A percentile compares a stretch with the other conserved stretches of the same genome.
These are phyloP conservation scores for Exidia glandulosa DNA, from an alignment of 768 basidiomycete species.

Conservation along the genomic window DNA sequence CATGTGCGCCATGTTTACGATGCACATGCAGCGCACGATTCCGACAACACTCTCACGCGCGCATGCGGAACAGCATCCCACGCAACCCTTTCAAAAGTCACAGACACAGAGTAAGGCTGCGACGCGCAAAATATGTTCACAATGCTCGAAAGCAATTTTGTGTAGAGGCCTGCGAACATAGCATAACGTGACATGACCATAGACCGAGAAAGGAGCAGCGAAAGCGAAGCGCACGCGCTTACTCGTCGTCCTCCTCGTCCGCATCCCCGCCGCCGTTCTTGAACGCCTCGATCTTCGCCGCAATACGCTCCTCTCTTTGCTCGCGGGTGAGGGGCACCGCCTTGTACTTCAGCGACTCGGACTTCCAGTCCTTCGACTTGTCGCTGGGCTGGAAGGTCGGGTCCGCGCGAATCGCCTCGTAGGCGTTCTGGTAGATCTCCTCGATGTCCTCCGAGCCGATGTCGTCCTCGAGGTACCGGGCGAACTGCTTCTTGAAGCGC, in stretches of 20 bases:
- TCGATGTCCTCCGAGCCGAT: slow-evolving; percentile 95
- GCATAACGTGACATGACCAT: slow-evolving; percentile 2
- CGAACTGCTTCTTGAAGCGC: slow-evolving; percentile 96
- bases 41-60: too few relatives aligned
- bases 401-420: slow-evolving; percentile 93
- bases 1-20: too few relatives aligned
- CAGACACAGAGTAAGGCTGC: too few relatives aligned
- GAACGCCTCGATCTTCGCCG: slow-evolving; percentile 85
- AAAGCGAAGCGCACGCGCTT: slow-evolving; percentile 16
- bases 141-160: neutral
- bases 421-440: slow-evolving; percentile 87
- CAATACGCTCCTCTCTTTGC: slow-evolving; percentile 71
- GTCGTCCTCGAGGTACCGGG: slow-evolving; percentile 90
- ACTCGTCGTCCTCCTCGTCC: slow-evolving; percentile 34
- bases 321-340: slow-evolving; percentile 57
- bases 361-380: slow-evolving; percentile 86
- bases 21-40: too few relatives aligned
- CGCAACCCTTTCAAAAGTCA: too few relatives aligned
- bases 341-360: slow-evolving; percentile 67
- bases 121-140: neutral
- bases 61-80: too few relatives aligned
- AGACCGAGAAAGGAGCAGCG: neutral
- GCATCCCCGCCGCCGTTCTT: slow-evolving; percentile 44
- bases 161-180: neutral
- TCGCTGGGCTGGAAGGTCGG: slow-evolving; percentile 83